Evolutionary conservation across 768 basidiomycete species (phyloP).

Genomic region (Boletus pseudo-olivaceus): DNA sequence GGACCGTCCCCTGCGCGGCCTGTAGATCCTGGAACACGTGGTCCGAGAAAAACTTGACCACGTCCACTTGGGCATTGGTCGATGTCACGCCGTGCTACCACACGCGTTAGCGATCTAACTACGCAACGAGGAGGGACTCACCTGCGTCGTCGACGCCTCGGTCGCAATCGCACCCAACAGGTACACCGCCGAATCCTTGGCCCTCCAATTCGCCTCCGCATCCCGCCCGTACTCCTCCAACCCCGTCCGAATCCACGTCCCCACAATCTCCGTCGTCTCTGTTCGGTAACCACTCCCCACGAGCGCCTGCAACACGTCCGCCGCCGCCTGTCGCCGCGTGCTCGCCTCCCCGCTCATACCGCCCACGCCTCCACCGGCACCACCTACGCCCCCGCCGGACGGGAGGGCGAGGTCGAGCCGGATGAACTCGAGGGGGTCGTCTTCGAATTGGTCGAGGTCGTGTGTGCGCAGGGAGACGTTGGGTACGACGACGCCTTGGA

Average conservation of each 20-base stretch:
- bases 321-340: conserved; percentile 89
- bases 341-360: conserved; percentile 59
- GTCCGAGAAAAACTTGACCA: conserved; percentile 93
- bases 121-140: conserved; percentile 29
- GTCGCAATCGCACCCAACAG: conserved; percentile 92
- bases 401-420: conserved; percentile 75
- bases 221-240: conserved; percentile 66
- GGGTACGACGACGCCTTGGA: conserved; percentile 90
- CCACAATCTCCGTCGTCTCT: conserved; percentile 85
- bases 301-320: conserved; percentile 91
- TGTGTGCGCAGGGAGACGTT: conserved; percentile 85
- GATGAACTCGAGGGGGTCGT: conserved; percentile 94
- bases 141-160: conserved; percentile 81
- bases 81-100: conserved; percentile 87
- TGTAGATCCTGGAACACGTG: conserved; percentile 86
- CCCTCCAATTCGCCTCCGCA: conserved; percentile 69
- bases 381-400: conserved; percentile 40
- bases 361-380: conserved; percentile 35
- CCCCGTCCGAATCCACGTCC: conserved; percentile 77
- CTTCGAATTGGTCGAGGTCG: conserved; percentile 94
- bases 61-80: conserved; percentile 86
- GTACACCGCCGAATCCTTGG: conserved; percentile 92
- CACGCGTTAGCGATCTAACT: background rate
- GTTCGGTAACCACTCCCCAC: conserved; percentile 76
- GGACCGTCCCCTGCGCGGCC: conserved; percentile 60